Evolutionary conservation across 179 eudicot species (phyloP), one percentile per base, ranked within the genome.

Genomic region (Pouteria campechiana): DNA sequence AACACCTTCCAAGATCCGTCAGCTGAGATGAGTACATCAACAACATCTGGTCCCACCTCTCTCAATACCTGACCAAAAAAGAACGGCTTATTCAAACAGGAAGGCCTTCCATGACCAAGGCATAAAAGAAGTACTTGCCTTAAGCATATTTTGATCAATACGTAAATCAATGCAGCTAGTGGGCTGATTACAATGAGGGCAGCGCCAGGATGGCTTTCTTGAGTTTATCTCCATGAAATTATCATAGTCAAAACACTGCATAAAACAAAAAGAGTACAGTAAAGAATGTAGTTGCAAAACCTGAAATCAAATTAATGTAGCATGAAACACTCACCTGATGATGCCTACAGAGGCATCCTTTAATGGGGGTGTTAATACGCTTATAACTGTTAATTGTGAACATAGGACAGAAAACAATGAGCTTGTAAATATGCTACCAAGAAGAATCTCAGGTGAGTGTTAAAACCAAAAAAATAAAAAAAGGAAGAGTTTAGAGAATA

Each of bases 271-370:
- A 18, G 32, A 34, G 17, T 31, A 12, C 20, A 22, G 11, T 16
- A 6, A 40, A 25, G 53, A 48, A 49, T 25, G 25, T 23, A 28
- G 37, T 9, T 3, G 4, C 14, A 4, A 22, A 50, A 41, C 11
- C 38, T 14, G 6, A 4, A n/a, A 21, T 20, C 0, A 28, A 25
- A 28, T 2, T 1, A 24, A n/a, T 17, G 9, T 5, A 33, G 28
- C 37, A 52, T 31, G 19, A 36, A 37, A 49, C 54, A 63, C 42
- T 65, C 27, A 86, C 98, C 90, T 86, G 98, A 59, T 58, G 74
- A 67, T 90, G 98, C 44, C 79, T 90, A 75, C 98, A 90, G 23
- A 51, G 51, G 55, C 64, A 74, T 52, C 98, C 98, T 67, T 90
- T 90, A 12, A 74, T 87, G 37, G 98, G 98, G 22, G 60, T 72